Conservation (phyloP, 208 protist species). For the Leptomonas seymouri region DNA sequence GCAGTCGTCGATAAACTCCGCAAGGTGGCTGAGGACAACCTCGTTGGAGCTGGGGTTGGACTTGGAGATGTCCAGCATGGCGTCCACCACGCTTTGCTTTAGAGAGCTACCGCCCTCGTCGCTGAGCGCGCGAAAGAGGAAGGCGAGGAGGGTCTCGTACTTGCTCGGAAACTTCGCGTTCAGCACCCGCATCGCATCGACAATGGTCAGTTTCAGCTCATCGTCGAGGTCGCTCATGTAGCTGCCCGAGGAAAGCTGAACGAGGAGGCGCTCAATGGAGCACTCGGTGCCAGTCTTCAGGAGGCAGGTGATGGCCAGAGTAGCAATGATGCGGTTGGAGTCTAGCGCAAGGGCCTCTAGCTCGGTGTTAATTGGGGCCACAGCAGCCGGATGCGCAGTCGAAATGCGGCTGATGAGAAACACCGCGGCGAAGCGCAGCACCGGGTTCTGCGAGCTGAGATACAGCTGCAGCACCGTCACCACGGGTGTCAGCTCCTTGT, state of each 20-base stretch:
- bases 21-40: conserved; percentile 93
- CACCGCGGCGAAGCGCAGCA: conserved; percentile 95
- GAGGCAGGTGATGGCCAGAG: conserved; percentile 98
- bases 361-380: conserved; percentile 94
- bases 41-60: conserved; percentile 92
- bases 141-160: conserved; percentile 89
- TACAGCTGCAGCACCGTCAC: conserved; percentile 95
- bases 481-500: conserved; percentile 92
- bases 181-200: conserved; percentile 95
- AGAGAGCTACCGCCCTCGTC: conserved; percentile 92
- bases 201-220: conserved; percentile 98
- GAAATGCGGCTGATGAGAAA: conserved; percentile 94
- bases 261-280: conserved; percentile 97
- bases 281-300: conserved; percentile 97
- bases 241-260: conserved; percentile 92
- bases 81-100: conserved; percentile 97
- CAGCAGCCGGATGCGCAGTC: conserved; percentile 72
- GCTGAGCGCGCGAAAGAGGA: conserved; percentile 86
- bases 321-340: conserved; percentile 96
- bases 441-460: conserved; percentile 90
- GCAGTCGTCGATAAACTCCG: conserved; percentile 99
- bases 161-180: conserved; percentile 96
- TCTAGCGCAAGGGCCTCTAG: conserved; percentile 97
- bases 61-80: conserved; percentile 94
- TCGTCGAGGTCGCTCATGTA: conserved; percentile 96